These are phyloP conservation scores for Polyporus tsugae DNA, from an alignment of 1,284 basidiomycete species.

Conservation along the genomic window DNA sequence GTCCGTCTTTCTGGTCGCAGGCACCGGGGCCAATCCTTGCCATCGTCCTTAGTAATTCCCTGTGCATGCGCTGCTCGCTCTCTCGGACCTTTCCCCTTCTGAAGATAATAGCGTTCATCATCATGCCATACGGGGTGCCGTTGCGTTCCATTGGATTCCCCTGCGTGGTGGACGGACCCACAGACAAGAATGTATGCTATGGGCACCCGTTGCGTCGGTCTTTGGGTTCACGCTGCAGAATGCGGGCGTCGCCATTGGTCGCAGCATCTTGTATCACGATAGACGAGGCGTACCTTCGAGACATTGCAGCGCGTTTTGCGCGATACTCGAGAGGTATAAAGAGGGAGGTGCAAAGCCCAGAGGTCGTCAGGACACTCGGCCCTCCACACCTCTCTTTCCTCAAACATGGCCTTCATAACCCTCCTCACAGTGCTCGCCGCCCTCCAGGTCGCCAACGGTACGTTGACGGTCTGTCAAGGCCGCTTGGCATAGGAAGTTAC, in stretches of 20 bases:
- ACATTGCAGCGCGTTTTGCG: neutral
- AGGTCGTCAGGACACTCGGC: conserved; percentile 21
- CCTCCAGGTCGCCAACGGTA: conserved; percentile 26
- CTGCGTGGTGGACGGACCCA: neutral
- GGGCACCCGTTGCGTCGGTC: conserved; percentile 11
- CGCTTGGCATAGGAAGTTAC: neutral
- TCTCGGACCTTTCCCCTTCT: conserved; percentile 5
- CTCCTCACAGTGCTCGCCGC: conserved; percentile 25
- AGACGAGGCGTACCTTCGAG: conserved; percentile 15
- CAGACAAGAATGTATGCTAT: conserved; percentile 9
- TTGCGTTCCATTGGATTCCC: conserved; percentile 3
- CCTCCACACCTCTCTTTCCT: conserved; percentile 4
- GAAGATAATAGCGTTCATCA: neutral
- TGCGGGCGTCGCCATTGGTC: conserved; percentile 15
- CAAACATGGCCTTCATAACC: conserved; percentile 24
- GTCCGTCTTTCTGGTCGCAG: neutral
- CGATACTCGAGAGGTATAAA: conserved; percentile 23
- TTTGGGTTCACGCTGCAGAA: conserved; percentile 12
- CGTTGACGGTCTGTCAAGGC: neutral
- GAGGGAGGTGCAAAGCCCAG: neutral
- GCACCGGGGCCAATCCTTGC: neutral
- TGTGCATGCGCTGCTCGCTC: conserved; percentile 1
- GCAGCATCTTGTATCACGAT: neutral
- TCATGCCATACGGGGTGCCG: conserved; percentile 1
- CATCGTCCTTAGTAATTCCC: neutral